Conservation (phyloP, 805 yeast species). For the Schizosaccharomyces lindneri region DNA sequence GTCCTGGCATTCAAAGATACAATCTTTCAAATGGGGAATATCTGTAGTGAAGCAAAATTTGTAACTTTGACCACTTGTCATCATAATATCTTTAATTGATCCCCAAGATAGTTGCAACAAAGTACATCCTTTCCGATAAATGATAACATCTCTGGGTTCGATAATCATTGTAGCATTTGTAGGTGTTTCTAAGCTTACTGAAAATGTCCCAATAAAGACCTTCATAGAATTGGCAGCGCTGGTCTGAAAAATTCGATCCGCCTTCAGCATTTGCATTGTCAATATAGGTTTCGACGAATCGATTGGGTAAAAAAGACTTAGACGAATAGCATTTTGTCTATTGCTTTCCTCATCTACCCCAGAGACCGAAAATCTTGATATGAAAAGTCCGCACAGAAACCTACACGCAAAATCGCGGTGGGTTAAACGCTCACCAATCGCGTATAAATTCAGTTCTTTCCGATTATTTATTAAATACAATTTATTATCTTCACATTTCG, state of each 20-base stretch:
- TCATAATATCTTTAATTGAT: background rate
- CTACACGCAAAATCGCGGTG: background rate
- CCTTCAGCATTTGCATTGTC: background rate
- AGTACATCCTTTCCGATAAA: background rate
- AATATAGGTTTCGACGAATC: background rate
- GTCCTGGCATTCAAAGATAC: background rate
- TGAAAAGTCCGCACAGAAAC: background rate
- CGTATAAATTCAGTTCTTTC: background rate
- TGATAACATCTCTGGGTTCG: background rate
- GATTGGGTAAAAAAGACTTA: background rate
- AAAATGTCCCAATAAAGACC: background rate
- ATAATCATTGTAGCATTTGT: background rate
- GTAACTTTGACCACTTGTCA: background rate
- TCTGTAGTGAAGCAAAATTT: background rate
- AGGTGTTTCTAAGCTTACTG: background rate
- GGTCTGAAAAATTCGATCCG: background rate
- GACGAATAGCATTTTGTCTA: background rate
- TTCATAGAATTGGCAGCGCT: background rate
- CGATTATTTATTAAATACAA: background rate
- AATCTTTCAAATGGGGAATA: background rate
- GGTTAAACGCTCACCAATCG: background rate
- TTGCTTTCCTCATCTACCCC: background rate
- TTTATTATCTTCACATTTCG: background rate
- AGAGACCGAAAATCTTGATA: background rate
- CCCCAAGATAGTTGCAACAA: background rate